Evolutionary conservation across 306 rosid genomes (phyloP).

Genomic region (Lotus japonicus): DNA sequence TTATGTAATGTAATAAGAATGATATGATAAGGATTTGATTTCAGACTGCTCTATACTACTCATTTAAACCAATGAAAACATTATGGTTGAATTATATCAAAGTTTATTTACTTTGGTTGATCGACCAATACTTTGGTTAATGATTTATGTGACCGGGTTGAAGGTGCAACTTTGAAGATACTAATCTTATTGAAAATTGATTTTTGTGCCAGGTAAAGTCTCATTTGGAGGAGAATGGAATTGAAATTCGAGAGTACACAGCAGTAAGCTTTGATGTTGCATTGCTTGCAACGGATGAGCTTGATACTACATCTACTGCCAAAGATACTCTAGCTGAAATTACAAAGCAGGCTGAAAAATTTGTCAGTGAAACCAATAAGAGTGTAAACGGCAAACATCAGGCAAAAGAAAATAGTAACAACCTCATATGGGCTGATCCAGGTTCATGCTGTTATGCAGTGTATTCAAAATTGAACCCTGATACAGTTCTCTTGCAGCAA

Average conservation of each 20-base stretch:
- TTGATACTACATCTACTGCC: constrained; percentile 27
- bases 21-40: background rate
- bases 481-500: constrained; percentile 56
- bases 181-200: background rate
- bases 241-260: constrained; percentile 71
- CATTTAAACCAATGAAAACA: constrained; percentile 3
- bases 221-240: constrained; percentile 63
- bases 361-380: constrained; percentile 9
- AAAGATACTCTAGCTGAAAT: constrained; percentile 28
- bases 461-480: constrained; percentile 65
- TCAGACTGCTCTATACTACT: background rate
- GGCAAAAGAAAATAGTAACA: constrained; percentile 34
- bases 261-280: constrained; percentile 60
- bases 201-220: constrained; percentile 53
- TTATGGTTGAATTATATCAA: background rate
- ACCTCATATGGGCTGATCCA: constrained; percentile 83
- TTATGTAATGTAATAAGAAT: background rate
- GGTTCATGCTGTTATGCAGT: constrained; percentile 80
- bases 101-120: constrained; percentile 7
- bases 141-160: background rate
- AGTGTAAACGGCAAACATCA: constrained; percentile 35
- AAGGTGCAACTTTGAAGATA: constrained; percentile 3
- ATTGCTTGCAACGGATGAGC: constrained; percentile 60
- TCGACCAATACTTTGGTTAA: background rate
- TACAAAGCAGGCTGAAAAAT: constrained; percentile 9